These are phyloP conservation scores for Chlorella sp. DNA, from an alignment of 139 green algal species.

Conservation along the genomic window DNA sequence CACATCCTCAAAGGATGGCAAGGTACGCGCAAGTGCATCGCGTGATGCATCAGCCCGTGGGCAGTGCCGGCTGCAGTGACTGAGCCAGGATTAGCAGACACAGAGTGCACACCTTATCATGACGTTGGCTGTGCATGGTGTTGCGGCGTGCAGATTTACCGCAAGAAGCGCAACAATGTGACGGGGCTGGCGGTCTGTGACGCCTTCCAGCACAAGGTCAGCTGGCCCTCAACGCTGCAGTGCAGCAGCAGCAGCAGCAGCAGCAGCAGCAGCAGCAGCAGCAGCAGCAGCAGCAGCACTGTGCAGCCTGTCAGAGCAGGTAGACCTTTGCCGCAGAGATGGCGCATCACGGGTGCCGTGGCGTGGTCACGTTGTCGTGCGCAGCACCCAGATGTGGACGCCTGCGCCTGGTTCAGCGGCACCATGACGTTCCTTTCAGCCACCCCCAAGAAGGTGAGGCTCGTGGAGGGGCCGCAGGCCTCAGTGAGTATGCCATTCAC, in stretches of 20 bases:
- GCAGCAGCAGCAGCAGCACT: too few relatives aligned
- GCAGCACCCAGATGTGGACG: conserved; percentile 10
- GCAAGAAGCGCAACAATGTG: conserved; percentile 5
- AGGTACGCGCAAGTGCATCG: conserved; percentile 3
- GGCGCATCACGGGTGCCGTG: too few relatives aligned
- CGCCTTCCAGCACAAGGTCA: background rate
- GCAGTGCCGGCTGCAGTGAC: too few relatives aligned
- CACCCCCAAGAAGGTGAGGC: conserved; percentile 5
- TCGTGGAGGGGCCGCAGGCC: too few relatives aligned
- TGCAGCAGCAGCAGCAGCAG: background rate
- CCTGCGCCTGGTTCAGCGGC: conserved; percentile 14
- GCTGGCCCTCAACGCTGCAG: background rate
- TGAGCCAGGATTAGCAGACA: background rate
- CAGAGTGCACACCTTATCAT: background rate
- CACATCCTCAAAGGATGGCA: conserved; percentile 25
- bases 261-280: background rate
- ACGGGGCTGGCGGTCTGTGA: conserved; percentile 2
- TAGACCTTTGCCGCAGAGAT: background rate
- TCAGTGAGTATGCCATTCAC: background rate
- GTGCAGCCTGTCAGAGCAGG: background rate
- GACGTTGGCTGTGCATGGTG: too few relatives aligned
- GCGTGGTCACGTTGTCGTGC: background rate
- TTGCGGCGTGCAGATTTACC: conserved; percentile 1
- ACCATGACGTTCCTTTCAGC: conserved; percentile 9
- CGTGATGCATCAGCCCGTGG: background rate